These are phyloP conservation scores for Kitagawia praeruptora DNA, from an alignment of 129 eudicot species.

Conservation along the genomic window DNA sequence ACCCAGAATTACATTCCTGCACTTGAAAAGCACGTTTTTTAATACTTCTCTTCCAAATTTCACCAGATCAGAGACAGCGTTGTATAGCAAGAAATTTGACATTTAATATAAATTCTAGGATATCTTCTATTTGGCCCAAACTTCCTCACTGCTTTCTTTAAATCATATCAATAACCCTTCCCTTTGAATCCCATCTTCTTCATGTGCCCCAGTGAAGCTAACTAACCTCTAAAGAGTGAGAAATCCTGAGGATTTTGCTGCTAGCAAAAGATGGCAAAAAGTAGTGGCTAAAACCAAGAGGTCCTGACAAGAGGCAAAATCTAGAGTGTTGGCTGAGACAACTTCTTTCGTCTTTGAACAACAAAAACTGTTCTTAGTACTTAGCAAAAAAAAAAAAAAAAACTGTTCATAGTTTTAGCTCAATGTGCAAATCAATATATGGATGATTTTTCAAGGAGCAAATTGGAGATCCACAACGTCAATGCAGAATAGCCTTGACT, in stretches of 20 bases:
- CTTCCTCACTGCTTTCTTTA: background rate
- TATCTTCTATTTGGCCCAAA: background rate
- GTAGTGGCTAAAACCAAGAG: background rate
- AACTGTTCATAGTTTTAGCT: background rate
- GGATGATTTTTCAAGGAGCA: background rate
- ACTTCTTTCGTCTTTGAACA: background rate
- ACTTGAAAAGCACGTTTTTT: background rate
- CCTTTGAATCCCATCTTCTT: background rate
- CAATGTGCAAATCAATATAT: background rate
- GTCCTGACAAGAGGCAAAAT: background rate
- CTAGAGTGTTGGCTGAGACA: no score
- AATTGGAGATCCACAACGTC: background rate
- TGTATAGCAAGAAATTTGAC: background rate
- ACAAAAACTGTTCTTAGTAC: background rate
- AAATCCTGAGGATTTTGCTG: background rate
- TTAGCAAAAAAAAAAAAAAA: no score
- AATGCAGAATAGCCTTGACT: background rate
- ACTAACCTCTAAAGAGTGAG: background rate
- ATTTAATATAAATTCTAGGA: background rate
- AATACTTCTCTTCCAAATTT: background rate
- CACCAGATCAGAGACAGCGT: background rate
- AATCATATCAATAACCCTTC: background rate
- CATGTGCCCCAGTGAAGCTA: background rate
- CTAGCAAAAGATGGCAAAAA: background rate
- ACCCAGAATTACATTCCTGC: background rate